Evolutionary conservation across 805 yeast genomes (phyloP).

Genomic region (Yarrowia sp.): DNA sequence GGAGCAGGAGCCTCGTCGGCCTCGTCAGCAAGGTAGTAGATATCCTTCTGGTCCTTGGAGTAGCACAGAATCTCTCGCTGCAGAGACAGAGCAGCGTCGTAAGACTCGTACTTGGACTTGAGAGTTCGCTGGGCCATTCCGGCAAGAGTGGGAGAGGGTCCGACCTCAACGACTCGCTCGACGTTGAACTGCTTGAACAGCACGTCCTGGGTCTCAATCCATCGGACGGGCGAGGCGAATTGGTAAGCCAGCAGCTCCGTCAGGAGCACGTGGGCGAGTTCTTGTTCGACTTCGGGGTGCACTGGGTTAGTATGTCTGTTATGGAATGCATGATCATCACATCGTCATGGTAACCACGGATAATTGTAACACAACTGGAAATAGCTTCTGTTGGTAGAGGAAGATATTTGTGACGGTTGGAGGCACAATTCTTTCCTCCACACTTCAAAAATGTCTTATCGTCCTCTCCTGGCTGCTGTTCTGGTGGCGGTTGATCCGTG

Average conservation of each 20-base stretch:
- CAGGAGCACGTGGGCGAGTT: constrained; percentile 87
- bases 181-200: constrained; percentile 90
- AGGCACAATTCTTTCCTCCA: too few species aligned
- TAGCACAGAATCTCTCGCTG: constrained; percentile 94
- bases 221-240: constrained; percentile 98
- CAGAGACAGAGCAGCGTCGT: constrained; percentile 91
- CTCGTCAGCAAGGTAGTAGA: constrained; percentile 68
- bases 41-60: constrained; percentile 93
- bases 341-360: too few species aligned
- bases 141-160: constrained; percentile 97
- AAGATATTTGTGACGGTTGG: too few species aligned
- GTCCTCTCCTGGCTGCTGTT: too few species aligned
- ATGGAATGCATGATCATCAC: too few species aligned
- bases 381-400: too few species aligned
- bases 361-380: too few species aligned
- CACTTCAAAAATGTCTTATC: too few species aligned
- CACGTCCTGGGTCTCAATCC: constrained; percentile 99
- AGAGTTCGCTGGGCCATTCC: constrained; percentile 98
- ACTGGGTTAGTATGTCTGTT: constrained; percentile 38
- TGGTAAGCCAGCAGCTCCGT: constrained; percentile 97
- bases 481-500: neutral
- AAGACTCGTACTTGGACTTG: constrained; percentile 91
- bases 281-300: constrained; percentile 97
- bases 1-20: constrained; percentile 38
- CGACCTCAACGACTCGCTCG: constrained; percentile 96